Evolutionary conservation across 768 basidiomycete species (phyloP).

Genomic region (Hirschioporus abietinus): DNA sequence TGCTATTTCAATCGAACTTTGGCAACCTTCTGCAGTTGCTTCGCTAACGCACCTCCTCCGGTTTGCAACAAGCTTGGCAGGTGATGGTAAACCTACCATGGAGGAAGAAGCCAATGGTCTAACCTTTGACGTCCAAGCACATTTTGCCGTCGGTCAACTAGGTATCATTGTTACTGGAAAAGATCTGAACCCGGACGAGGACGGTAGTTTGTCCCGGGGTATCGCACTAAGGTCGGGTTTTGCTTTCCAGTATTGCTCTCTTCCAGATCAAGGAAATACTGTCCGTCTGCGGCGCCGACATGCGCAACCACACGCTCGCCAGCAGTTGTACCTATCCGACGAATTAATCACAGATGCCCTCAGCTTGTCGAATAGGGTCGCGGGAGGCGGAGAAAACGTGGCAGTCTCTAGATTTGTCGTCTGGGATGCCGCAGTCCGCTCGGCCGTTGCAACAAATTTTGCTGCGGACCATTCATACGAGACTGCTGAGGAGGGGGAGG

Average conservation of each 20-base stretch:
- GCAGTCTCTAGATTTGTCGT: conserved; percentile 40
- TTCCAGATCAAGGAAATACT: conserved; percentile 33
- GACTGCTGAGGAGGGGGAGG: conserved; percentile 44
- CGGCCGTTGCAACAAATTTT: conserved; percentile 60
- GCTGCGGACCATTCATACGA: conserved; percentile 63
- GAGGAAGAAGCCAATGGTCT: conserved; percentile 26
- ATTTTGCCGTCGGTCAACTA: conserved; percentile 54
- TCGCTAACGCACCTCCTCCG: conserved; percentile 47
- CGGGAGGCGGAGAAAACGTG: conserved; percentile 25
- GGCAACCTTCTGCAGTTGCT: conserved; percentile 55
- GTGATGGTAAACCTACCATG: neutral
- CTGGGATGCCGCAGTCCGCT: conserved; percentile 48
- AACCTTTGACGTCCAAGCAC: conserved; percentile 50
- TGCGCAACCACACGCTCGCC: conserved; percentile 39
- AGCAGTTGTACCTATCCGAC: conserved; percentile 48
- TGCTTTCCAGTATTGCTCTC: conserved; percentile 50
- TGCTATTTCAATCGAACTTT: conserved; percentile 58
- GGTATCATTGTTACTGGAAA: conserved; percentile 69
- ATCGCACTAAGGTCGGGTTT: conserved; percentile 51
- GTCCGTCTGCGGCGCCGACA: conserved; percentile 31
- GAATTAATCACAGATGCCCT: conserved; percentile 45
- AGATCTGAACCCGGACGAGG: conserved; percentile 73
- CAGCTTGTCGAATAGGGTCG: conserved; percentile 29
- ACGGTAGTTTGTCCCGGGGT: conserved; percentile 62
- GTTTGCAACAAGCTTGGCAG: conserved; percentile 20